These are phyloP conservation scores for Epichloe scottii DNA, from an alignment of 2,329 filamentous ascomycete genomes.

Conservation along the genomic window DNA sequence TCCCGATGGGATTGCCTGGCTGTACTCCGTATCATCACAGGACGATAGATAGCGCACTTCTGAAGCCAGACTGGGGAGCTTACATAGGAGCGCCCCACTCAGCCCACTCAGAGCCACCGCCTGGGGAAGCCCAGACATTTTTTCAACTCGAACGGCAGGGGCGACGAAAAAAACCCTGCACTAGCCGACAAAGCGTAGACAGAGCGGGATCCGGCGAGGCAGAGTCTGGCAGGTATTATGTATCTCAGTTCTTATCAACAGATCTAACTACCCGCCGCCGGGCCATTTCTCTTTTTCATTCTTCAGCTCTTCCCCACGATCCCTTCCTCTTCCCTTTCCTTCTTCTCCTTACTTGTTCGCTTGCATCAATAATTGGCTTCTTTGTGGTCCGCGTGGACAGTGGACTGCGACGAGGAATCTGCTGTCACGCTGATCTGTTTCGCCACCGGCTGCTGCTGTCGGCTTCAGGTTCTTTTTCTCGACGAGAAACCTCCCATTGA, in stretches of 20 bases:
- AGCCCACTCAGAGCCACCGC: neutral
- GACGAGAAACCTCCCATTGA: neutral
- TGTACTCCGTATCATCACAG: too few relatives aligned
- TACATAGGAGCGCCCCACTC: neutral
- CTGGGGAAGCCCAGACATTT: neutral
- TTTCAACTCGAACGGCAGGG: neutral
- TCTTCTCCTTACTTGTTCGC: neutral
- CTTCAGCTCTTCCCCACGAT: neutral
- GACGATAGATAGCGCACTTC: too few relatives aligned
- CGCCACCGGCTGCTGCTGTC: neutral
- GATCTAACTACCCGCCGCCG: neutral
- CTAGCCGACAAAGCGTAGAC: slow-evolving; percentile 5
- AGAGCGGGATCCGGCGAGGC: slow-evolving; percentile 2
- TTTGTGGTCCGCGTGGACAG: neutral
- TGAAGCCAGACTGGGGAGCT: too few relatives aligned
- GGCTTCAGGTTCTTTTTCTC: too few relatives aligned
- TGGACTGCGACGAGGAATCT: neutral
- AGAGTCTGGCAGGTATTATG: too few relatives aligned
- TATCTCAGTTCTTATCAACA: neutral
- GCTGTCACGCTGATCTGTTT: neutral
- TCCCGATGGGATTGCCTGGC: slow-evolving; percentile 8
- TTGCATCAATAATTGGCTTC: neutral
- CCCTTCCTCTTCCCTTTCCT: neutral
- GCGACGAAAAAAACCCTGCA: slow-evolving; percentile 3
- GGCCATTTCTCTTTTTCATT: neutral